Evolutionary conservation across 805 yeast species (phyloP).

Genomic region (Teunomyces barrocoloradensis): DNA sequence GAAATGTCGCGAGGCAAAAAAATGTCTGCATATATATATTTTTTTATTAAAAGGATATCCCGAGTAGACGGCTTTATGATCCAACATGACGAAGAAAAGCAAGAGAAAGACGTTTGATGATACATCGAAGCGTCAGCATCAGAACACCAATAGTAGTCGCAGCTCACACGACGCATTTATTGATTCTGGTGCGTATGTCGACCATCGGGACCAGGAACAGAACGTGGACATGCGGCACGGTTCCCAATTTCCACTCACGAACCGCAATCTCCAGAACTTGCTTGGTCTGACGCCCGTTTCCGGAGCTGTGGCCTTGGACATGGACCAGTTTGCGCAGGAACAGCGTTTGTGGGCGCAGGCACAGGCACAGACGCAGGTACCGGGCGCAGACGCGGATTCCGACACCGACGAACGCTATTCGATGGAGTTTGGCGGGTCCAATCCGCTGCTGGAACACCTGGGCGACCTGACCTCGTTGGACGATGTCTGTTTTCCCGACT

Average conservation of each 20-base stretch:
- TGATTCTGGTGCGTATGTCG: constrained; percentile 23
- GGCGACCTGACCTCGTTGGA: constrained; percentile 73
- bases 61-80: not conserved
- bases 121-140: not conserved
- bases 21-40: no score
- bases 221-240: not conserved
- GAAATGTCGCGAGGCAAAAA: no score
- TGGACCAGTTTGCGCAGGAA: constrained; percentile 37
- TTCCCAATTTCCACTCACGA: constrained; percentile 32
- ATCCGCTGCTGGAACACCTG: constrained; percentile 61
- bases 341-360: constrained; percentile 17
- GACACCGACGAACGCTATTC: constrained; percentile 11
- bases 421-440: constrained; percentile 50
- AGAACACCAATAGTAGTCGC: constrained; percentile 1
- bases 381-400: constrained; percentile 11
- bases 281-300: constrained; percentile 8
- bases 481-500: constrained; percentile 90
- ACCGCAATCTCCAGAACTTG: constrained; percentile 33
- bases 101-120: constrained; percentile 3
- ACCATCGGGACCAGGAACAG: constrained; percentile 24
- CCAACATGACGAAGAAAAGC: not conserved
- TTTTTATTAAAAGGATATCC: no score
- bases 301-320: constrained; percentile 35
- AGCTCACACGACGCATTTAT: constrained; percentile 7
- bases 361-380: not conserved